Percentiles rank a stretch among this genome's conserved stretches.
These are phyloP conservation scores for Echinochloa phyllopogon DNA, from an alignment of 176 grass and related monocot genomes.

Conservation along the genomic window DNA sequence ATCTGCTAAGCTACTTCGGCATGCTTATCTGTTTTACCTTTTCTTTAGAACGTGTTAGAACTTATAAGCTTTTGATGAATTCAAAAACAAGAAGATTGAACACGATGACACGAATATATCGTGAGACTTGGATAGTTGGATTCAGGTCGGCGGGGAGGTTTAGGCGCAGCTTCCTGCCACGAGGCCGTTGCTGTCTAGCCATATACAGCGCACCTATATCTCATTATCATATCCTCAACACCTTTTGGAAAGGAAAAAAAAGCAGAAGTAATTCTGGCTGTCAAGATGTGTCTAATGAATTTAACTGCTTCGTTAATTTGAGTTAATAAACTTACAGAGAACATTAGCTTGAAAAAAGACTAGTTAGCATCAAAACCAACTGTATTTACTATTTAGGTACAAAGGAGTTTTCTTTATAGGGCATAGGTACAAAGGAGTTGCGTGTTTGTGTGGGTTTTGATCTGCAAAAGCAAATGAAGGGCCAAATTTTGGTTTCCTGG, in stretches of 20 bases:
- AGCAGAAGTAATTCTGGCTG: background rate
- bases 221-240: background rate
- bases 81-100: background rate
- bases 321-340: background rate
- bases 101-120: background rate
- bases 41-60: background rate
- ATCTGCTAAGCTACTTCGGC: slow-evolving; percentile 3
- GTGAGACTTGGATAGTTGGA: background rate
- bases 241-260: background rate
- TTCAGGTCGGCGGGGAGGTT: background rate
- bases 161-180: background rate
- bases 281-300: slow-evolving; percentile 10
- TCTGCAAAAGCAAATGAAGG: background rate
- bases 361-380: background rate
- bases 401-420: too few species aligned
- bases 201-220: background rate
- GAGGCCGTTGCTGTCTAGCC: background rate
- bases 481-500: background rate
- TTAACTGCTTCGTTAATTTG: background rate
- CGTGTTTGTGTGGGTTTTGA: background rate
- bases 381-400: too few species aligned
- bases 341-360: background rate
- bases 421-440: background rate
- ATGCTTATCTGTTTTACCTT: slow-evolving; percentile 5
- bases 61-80: slow-evolving; percentile 2